Base-by-base conservation (phyloP, 306 rosid genomes). In the Rosa rugosa region DNA sequence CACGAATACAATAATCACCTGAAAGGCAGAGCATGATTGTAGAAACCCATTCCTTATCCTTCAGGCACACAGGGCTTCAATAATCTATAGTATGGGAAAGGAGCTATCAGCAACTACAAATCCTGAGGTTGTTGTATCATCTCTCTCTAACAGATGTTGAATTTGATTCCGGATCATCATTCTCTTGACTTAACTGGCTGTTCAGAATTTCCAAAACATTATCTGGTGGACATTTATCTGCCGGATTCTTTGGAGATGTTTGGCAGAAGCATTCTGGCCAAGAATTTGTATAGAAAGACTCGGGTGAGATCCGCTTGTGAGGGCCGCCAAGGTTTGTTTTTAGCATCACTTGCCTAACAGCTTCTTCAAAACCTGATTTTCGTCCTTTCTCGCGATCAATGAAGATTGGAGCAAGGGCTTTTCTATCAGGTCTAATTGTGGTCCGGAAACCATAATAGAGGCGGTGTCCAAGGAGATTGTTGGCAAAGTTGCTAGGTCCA, bases 401-500 rank as follows among this genome's bases (percentile, higher is more conserved):
- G 86, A 95, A 95, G 82, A 95, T 80, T 40, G 99, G 96, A n/a
- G 96, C 94, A 83, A 95, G 99, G 81, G 88, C 91, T 86, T 93
- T 96, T 74, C 99, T 91, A 71, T 96, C 98, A 25, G 97, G 99
- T 85, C 97, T 85, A 76, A 93, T 88, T 56, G 94, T 90, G 41
- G 97, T 93, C 36, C 98, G 94, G 75, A 96, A 96, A 71, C 99
- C 98, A 79, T 96, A 93, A 86, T 93, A 95, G 69, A 93, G 94
- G 78, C 98, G 98, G 81, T 96, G 99, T 20, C 99, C 99, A 6
- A 96, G 93, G 82, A 96, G 98, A 86, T 96, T 96, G 87, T 96
- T 96, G 56, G 99, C 99, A 60, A 96, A 96, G 94, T 96, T 96
- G 96, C 99, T 96, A 31, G 99, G 99, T 34, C 99, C 99, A 77